Evolutionary conservation across 169 alveolate genomes (phyloP), one percentile per base, ranked within the genome.

Genomic region (Babesia divergens): DNA sequence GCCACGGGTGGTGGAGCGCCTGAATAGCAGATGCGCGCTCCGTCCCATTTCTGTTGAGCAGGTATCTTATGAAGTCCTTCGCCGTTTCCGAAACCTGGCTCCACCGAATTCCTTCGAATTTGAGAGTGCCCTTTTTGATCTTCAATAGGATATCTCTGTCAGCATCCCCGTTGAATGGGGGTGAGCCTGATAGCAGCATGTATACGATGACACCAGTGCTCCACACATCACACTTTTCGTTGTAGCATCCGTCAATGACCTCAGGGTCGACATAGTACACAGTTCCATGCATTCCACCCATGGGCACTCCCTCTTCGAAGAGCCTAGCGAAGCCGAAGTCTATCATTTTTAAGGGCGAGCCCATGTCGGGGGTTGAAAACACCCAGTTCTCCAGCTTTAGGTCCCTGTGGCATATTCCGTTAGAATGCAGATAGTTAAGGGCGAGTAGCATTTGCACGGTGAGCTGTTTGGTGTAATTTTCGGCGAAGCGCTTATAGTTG

Each of bases 201-300:
- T 90, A 93, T 55, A 94, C 90, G 42, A 94, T 93, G 9, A 94
- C 97, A 6, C 98, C 98, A 29, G 93, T 90, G 42, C 95, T 89
- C 98, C 97, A 94, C 51, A 94, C 84, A 82, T 95, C 98, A 55
- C 98, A 95, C 84, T 93, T 93, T 35, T 90, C 92, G 74, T 94
- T 95, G 77, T 94, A 94, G 18, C 91, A 87, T 52, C 92, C 93
- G 50, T 92, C 94, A 32, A 89, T 84, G 24, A 95, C 97, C 82
- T 95, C 98, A 6, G 98, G 98, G 40, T 96, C 95, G 84, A 93
- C 94, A 86, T 94, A 95, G 80, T 94, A 91, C 11, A 93, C 92
- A 1, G 98, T 95, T 34, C 97, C 97, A 31, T 79, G 87, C 74
- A 62, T 67, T 14, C 72, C 83, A 2, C 77, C 82, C 87, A 79